Conservation (phyloP, 148 eudicot species). For the Pharnaceum exiguum region DNA sequence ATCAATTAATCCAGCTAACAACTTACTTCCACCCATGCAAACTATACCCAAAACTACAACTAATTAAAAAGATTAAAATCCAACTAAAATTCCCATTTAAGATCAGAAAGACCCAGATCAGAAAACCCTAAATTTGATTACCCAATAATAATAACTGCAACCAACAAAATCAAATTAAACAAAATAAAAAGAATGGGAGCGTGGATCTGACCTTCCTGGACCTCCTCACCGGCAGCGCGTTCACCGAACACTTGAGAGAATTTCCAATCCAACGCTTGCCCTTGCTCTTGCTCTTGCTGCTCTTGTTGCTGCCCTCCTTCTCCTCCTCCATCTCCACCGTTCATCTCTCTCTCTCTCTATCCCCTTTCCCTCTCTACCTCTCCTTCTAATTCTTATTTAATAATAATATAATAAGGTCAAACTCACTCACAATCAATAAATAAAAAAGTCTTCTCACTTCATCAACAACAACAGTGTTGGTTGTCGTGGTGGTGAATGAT, state of each 20-base stretch:
- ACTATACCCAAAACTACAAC: too few species aligned
- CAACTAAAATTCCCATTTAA: too few species aligned
- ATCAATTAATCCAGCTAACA: too few species aligned
- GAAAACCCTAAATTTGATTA: constrained; percentile 10
- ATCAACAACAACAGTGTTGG: too few species aligned
- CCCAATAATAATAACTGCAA: constrained; percentile 1
- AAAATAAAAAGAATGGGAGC: not conserved
- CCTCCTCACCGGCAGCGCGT: constrained; percentile 87
- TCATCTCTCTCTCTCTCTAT: constrained; percentile 32
- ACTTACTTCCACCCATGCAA: too few species aligned
- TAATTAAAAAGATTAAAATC: too few species aligned
- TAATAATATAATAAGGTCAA: too few species aligned
- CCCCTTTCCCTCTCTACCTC: constrained; percentile 15
- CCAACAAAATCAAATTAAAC: not conserved
- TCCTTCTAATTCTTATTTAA: constrained; percentile 9
- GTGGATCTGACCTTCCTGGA: constrained; percentile 70
- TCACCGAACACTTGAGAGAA: constrained; percentile 96
- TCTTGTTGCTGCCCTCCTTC: constrained; percentile 41
- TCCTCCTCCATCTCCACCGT: constrained; percentile 47
- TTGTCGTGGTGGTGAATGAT: too few species aligned
- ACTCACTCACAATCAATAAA: too few species aligned
- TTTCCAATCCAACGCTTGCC: constrained; percentile 77
- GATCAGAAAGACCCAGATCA: too few species aligned
- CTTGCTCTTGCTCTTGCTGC: constrained; percentile 36
- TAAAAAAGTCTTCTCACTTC: too few species aligned